phyloP scores from a whole-genome alignment of 257 asterid species.

The Marsdenia floribunda region DNA sequence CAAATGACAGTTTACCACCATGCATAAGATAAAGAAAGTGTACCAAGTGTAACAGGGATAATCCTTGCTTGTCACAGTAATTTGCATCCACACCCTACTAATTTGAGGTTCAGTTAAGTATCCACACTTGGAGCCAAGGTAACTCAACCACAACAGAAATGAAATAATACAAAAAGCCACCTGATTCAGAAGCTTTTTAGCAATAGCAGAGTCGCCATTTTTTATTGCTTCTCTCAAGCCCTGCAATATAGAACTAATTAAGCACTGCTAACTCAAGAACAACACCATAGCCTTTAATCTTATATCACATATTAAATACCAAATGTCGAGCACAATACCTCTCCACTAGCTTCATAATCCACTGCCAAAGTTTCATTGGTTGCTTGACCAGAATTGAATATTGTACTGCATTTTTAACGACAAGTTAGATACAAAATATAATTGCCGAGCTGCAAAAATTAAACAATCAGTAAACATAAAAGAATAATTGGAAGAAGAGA shows the following conservation, averaged over 20 bases:
- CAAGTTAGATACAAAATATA: not conserved
- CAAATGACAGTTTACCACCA: constrained; percentile 6
- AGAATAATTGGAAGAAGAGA: not conserved
- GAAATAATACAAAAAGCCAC: constrained; percentile 35
- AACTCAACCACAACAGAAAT: constrained; percentile 4
- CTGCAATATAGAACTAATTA: constrained; percentile 23
- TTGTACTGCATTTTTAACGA: constrained; percentile 49
- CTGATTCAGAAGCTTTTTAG: constrained; percentile 79
- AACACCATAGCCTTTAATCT: not conserved
- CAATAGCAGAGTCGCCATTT: constrained; percentile 78
- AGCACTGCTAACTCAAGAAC: constrained; percentile 1
- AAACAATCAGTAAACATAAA: not conserved
- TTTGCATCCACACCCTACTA: constrained; percentile 89
- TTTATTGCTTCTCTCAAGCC: constrained; percentile 96
- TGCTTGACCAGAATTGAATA: constrained; percentile 71
- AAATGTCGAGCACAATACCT: constrained; percentile 44
- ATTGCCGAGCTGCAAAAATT: not conserved
- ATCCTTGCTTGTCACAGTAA: constrained; percentile 89
- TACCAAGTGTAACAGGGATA: constrained; percentile 88
- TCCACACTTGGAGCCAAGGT: not conserved
- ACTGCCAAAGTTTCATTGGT: constrained; percentile 36
- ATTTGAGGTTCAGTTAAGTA: constrained; percentile 16
- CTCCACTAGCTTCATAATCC: constrained; percentile 83
- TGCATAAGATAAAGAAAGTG: constrained; percentile 15
- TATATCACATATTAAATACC: not conserved